A percentile compares a stretch with the other conserved stretches of the same genome.
These are phyloP conservation scores for Sclerotinia minor DNA, from an alignment of 2,329 filamentous ascomycete species.

Conservation along the genomic window DNA sequence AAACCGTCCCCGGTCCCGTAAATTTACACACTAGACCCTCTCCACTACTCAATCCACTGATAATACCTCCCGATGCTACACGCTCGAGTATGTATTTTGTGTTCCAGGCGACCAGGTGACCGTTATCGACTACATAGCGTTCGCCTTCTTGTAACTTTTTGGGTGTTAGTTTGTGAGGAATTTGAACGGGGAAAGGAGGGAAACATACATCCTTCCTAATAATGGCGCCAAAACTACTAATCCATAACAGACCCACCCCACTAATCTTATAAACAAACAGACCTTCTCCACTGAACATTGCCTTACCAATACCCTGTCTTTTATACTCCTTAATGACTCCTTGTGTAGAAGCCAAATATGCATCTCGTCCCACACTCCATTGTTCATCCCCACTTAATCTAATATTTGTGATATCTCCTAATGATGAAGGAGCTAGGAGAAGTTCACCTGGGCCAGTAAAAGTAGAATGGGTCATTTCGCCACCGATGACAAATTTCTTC, in stretches of 20 bases:
- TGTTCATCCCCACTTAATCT: slow-evolving; percentile 68
- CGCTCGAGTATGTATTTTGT: slow-evolving; percentile 90
- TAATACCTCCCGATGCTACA: slow-evolving; percentile 84
- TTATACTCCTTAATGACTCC: slow-evolving; percentile 89
- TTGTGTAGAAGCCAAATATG: slow-evolving; percentile 81
- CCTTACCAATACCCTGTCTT: slow-evolving; percentile 81
- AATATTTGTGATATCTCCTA: slow-evolving; percentile 85
- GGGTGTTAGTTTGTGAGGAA: not conserved
- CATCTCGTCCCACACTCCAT: slow-evolving; percentile 86
- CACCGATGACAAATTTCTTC: slow-evolving; percentile 86
- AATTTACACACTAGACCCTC: slow-evolving; percentile 97
- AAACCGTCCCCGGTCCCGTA: slow-evolving; percentile 85
- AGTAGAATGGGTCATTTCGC: slow-evolving; percentile 74
- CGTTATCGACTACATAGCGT: slow-evolving; percentile 89
- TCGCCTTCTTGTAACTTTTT: slow-evolving; percentile 57
- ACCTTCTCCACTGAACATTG: slow-evolving; percentile 91
- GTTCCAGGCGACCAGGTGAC: slow-evolving; percentile 95
- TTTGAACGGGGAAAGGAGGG: not conserved
- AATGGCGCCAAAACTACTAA: slow-evolving; percentile 92
- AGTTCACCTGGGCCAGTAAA: slow-evolving; percentile 92
- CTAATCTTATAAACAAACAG: slow-evolving; percentile 85
- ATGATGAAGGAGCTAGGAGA: slow-evolving; percentile 72
- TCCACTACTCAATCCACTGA: slow-evolving; percentile 78
- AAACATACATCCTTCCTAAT: slow-evolving; percentile 83
- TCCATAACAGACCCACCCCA: slow-evolving; percentile 80